Evolutionary conservation across 441 rosid species (phyloP).

Genomic region (Euphorbia schlechtendalii): DNA sequence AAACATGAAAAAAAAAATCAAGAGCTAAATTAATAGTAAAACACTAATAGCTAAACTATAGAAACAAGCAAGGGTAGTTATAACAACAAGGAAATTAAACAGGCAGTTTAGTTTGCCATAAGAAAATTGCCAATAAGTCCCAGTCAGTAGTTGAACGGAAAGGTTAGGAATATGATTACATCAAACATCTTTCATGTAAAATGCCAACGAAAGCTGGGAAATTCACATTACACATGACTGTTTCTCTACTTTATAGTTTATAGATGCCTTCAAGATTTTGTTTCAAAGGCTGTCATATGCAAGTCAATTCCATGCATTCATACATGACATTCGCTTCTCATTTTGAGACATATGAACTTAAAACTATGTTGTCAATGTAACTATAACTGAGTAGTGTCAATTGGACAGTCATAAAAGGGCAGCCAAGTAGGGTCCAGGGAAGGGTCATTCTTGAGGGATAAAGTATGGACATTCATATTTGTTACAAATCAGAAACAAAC

Average conservation of each 20-base stretch:
- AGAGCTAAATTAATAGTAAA: not conserved
- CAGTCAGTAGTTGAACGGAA: not conserved
- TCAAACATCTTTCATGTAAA: not conserved
- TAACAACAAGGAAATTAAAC: not conserved
- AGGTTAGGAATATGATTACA: not conserved
- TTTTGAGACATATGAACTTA: not conserved
- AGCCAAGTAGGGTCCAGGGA: too few relatives aligned
- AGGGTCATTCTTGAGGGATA: too few relatives aligned
- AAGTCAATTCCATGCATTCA: not conserved
- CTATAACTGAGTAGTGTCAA: not conserved
- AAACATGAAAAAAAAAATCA: not conserved
- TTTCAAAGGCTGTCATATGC: not conserved
- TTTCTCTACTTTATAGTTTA: not conserved
- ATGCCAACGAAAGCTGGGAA: not conserved
- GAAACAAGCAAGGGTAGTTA: not conserved
- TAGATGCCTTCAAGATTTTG: not conserved
- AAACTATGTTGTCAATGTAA: not conserved
- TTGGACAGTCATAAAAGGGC: too few relatives aligned
- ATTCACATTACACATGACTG: not conserved
- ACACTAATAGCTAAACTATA: not conserved
- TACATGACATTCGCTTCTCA: not conserved
- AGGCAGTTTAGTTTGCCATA: not conserved
- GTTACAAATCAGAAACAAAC: conserved; percentile 11
- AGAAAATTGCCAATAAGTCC: not conserved
- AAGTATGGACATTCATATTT: not conserved